Evolutionary conservation across 2,329 filamentous ascomycete species (phyloP).

Genomic region (Neofusicoccum ribis): DNA sequence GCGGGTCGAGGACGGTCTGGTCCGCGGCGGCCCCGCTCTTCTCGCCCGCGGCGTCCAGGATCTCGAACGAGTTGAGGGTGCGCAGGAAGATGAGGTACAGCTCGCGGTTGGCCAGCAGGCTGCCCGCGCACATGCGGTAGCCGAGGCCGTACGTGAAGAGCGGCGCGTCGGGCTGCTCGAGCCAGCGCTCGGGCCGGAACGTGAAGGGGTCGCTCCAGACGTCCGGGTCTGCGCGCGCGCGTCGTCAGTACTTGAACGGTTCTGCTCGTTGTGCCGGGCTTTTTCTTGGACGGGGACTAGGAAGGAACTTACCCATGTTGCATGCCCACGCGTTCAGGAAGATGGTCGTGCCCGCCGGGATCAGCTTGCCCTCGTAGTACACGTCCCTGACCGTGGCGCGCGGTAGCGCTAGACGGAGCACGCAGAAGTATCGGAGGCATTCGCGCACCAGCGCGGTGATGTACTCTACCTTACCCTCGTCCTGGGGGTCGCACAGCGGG

Average conservation of each 20-base stretch:
- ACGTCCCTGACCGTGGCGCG: slow-evolving; percentile 63
- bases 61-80: slow-evolving; percentile 61
- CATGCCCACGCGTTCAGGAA: slow-evolving; percentile 70
- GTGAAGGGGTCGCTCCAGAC: slow-evolving; percentile 60
- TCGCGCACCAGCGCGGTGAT: slow-evolving; percentile 64
- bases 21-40: not conserved
- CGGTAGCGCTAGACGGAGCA: slow-evolving; percentile 63
- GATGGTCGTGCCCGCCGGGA: slow-evolving; percentile 63
- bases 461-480: slow-evolving; percentile 66
- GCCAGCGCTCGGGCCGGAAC: slow-evolving; percentile 64
- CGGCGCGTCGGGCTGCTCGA: slow-evolving; percentile 63
- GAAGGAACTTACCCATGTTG: slow-evolving; percentile 59
- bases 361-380: slow-evolving; percentile 56
- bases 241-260: not conserved
- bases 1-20: not conserved
- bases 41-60: slow-evolving; percentile 52
- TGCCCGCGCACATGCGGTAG: slow-evolving; percentile 68
- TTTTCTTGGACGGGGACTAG: too few species aligned
- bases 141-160: slow-evolving; percentile 67
- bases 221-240: slow-evolving; percentile 43
- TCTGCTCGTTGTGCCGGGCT: too few species aligned
- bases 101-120: slow-evolving; percentile 63
- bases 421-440: slow-evolving; percentile 62
- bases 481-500: slow-evolving; percentile 60
- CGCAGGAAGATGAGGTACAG: slow-evolving; percentile 65